These are phyloP conservation scores for Monilinia aucupariae DNA, from an alignment of 2,329 filamentous ascomycete species.

Conservation along the genomic window DNA sequence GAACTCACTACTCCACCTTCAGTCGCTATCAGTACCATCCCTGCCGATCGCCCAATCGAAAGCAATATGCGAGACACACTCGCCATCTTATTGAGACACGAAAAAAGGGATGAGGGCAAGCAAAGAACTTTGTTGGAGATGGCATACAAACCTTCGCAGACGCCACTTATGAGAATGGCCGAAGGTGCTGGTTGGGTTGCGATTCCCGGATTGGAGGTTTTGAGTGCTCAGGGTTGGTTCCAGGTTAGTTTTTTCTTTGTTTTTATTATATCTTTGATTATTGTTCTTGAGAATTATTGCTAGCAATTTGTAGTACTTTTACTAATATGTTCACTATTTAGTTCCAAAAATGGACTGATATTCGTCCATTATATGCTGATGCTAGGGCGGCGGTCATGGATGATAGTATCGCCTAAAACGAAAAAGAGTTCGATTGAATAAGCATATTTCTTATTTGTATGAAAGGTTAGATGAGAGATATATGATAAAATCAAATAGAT, in stretches of 20 bases:
- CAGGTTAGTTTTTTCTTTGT: slow-evolving; percentile 54
- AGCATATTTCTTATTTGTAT: background rate
- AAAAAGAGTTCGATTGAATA: background rate
- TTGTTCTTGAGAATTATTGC: slow-evolving; percentile 1
- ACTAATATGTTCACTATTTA: slow-evolving; percentile 33
- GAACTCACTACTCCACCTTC: slow-evolving; percentile 50
- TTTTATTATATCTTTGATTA: background rate
- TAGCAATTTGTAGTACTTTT: slow-evolving; percentile 24
- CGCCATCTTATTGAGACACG: slow-evolving; percentile 44
- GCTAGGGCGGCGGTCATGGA: slow-evolving; percentile 56
- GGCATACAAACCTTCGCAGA: slow-evolving; percentile 88
- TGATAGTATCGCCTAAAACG: slow-evolving; percentile 11
- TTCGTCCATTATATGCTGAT: slow-evolving; percentile 65
- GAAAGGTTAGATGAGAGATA: background rate
- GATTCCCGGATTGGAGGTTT: slow-evolving; percentile 80
- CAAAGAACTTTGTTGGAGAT: slow-evolving; percentile 75
- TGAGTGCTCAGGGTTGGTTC: slow-evolving; percentile 83
- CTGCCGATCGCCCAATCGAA: slow-evolving; percentile 81
- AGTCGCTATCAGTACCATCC: slow-evolving; percentile 85
- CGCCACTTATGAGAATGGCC: slow-evolving; percentile 79
- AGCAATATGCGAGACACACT: slow-evolving; percentile 61
- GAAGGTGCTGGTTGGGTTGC: slow-evolving; percentile 72
- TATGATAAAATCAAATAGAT: background rate
- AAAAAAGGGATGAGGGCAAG: slow-evolving; percentile 32
- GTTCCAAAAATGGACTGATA: slow-evolving; percentile 82